Conservation (phyloP, 2,329 filamentous ascomycete genomes). For the Rutstroemia sp. region DNA sequence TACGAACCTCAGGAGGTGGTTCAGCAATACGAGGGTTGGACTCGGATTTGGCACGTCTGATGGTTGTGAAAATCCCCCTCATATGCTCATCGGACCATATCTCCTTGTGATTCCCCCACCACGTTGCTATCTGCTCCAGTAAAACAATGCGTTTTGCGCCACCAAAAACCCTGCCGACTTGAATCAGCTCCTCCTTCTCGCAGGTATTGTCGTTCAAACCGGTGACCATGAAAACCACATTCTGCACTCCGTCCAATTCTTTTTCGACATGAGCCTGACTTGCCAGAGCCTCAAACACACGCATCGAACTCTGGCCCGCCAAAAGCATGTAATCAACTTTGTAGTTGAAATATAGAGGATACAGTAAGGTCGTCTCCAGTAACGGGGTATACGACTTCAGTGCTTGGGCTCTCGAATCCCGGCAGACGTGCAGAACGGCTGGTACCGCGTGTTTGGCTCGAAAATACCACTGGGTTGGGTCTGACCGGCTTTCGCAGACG, state of each 20-base stretch:
- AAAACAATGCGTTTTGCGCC: not conserved
- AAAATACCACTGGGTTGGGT: not conserved
- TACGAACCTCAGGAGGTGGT: not conserved
- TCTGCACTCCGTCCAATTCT: not conserved
- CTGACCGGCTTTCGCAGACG: not conserved
- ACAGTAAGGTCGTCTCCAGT: not conserved
- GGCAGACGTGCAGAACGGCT: not conserved
- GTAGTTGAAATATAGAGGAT: conserved; percentile 5
- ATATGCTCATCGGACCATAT: conserved; percentile 6
- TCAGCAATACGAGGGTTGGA: not conserved
- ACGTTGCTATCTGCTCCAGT: not conserved
- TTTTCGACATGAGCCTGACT: not conserved
- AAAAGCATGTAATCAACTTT: not conserved
- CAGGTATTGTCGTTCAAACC: not conserved
- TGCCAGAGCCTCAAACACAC: not conserved
- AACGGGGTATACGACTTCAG: not conserved
- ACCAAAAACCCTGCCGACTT: not conserved
- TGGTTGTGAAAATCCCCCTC: not conserved
- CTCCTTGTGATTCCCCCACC: conserved; percentile 6
- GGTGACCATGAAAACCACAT: not conserved
- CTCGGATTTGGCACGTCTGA: not conserved
- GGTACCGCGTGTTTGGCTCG: not conserved
- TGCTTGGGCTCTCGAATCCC: not conserved
- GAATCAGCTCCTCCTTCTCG: not conserved
- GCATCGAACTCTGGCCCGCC: not conserved